A percentile compares a stretch with the other conserved stretches of the same genome.
These are phyloP conservation scores for Penicillium robsamsonii DNA, from an alignment of 495 filamentous ascomycete genomes.

Conservation along the genomic window DNA sequence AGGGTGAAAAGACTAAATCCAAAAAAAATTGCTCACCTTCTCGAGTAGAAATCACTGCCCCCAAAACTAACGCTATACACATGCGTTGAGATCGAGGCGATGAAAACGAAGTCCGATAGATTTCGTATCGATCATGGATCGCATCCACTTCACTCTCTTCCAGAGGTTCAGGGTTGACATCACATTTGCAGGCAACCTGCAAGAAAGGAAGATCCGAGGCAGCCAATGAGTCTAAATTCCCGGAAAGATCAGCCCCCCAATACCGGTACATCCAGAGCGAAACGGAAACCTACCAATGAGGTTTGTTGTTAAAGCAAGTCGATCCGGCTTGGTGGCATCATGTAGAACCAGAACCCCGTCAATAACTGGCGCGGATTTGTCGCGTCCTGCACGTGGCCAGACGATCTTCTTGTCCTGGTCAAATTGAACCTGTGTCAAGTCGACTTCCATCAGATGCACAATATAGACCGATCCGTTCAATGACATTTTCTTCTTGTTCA, in stretches of 20 bases:
- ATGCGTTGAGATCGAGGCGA: slow-evolving; percentile 72
- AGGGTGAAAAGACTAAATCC: neutral
- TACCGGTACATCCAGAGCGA: neutral
- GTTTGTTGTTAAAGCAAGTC: slow-evolving; percentile 62
- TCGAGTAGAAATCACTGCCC: slow-evolving; percentile 60
- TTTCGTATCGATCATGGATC: slow-evolving; percentile 59
- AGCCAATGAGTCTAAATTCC: slow-evolving; percentile 61
- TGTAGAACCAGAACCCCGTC: slow-evolving; percentile 84
- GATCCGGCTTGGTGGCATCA: slow-evolving; percentile 75
- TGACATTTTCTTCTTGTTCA: slow-evolving; percentile 66
- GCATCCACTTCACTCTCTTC: slow-evolving; percentile 46
- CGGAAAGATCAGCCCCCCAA: neutral
- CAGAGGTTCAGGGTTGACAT: slow-evolving; percentile 51
- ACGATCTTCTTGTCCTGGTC: slow-evolving; percentile 59
- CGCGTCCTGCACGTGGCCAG: slow-evolving; percentile 74
- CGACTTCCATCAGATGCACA: slow-evolving; percentile 79
- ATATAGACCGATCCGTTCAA: slow-evolving; percentile 74
- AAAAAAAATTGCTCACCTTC: slow-evolving; percentile 57
- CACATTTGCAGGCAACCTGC: slow-evolving; percentile 83
- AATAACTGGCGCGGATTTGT: slow-evolving; percentile 65
- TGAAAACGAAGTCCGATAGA: slow-evolving; percentile 68
- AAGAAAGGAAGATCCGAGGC: slow-evolving; percentile 67
- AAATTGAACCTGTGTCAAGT: slow-evolving; percentile 35
- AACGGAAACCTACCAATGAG: slow-evolving; percentile 47
- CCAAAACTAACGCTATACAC: slow-evolving; percentile 74